phyloP scores from a whole-genome alignment of 2,329 filamentous ascomycete genomes.

The Fusarium bactridioides region DNA sequence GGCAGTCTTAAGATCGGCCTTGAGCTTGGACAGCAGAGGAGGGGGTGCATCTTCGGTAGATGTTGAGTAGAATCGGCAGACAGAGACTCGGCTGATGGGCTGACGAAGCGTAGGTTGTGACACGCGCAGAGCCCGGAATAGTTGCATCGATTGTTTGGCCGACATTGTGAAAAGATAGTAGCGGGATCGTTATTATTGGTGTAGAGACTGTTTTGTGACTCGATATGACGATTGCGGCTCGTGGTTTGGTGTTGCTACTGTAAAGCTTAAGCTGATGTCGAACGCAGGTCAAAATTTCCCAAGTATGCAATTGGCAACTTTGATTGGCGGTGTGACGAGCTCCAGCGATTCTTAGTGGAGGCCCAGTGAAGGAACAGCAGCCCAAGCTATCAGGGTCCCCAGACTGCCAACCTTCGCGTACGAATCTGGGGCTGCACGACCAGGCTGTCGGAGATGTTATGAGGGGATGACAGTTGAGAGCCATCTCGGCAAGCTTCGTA shows the following conservation, averaged over 20 bases:
- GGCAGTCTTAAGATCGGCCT: constrained; percentile 69
- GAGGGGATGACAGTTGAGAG: neutral
- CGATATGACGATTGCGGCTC: constrained; percentile 12
- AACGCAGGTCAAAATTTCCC: constrained; percentile 39
- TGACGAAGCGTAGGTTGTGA: constrained; percentile 26
- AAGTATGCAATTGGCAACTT: constrained; percentile 30
- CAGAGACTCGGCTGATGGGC: constrained; percentile 18
- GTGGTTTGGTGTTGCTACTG: neutral
- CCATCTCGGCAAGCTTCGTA: neutral
- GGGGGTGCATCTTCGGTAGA: constrained; percentile 50
- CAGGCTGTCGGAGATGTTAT: neutral
- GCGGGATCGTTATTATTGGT: neutral
- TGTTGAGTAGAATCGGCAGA: constrained; percentile 46
- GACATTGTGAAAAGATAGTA: constrained; percentile 29
- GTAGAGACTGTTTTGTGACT: constrained; percentile 3
- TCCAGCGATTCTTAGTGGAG: neutral
- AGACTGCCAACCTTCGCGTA: constrained; percentile 4
- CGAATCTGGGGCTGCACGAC: constrained; percentile 4
- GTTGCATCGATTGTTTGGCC: constrained; percentile 32
- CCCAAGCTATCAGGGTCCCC: constrained; percentile 12
- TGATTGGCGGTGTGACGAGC: constrained; percentile 31
- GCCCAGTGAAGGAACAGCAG: neutral
- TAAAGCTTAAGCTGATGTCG: constrained; percentile 18
- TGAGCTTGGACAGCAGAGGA: constrained; percentile 62
- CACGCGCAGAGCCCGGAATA: constrained; percentile 39